Conservation (phyloP, 305 asterid genomes). For the Fraxinus ornus region DNA sequence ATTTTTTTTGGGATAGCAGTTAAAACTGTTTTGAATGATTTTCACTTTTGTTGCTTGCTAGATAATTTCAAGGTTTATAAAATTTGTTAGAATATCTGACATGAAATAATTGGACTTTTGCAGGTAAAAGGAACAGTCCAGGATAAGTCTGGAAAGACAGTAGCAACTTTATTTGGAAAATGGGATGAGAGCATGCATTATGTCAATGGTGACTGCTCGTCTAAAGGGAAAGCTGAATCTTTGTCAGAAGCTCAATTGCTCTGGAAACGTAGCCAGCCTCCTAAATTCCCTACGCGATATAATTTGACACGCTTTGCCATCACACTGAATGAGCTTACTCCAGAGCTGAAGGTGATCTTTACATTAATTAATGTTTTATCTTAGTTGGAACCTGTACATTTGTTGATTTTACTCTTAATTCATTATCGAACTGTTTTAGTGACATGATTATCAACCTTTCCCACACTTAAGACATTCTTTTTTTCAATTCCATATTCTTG, state of each 20-base stretch:
- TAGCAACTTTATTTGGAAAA: slow-evolving; percentile 66
- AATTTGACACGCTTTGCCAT: slow-evolving; percentile 67
- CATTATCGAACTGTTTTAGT: not conserved
- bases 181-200: slow-evolving; percentile 71
- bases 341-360: slow-evolving; percentile 55
- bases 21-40: not conserved
- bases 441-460: not conserved
- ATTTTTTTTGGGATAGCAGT: not conserved
- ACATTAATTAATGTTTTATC: not conserved
- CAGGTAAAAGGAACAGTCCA: slow-evolving; percentile 72
- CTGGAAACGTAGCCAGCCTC: slow-evolving; percentile 64
- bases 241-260: slow-evolving; percentile 58
- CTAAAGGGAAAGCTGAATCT: slow-evolving; percentile 48
- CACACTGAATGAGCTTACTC: slow-evolving; percentile 62
- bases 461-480: not conserved
- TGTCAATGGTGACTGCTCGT: slow-evolving; percentile 43
- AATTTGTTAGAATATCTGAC: not conserved
- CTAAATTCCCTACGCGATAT: slow-evolving; percentile 60
- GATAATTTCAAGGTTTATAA: not conserved
- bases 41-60: not conserved
- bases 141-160: slow-evolving; percentile 55
- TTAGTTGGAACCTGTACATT: not conserved
- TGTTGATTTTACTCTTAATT: not conserved
- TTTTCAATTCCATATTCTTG: not conserved
- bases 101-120: slow-evolving; percentile 14